phyloP scores from a whole-genome alignment of 1,284 basidiomycete genomes.

The Irpex rosettiformis region DNA sequence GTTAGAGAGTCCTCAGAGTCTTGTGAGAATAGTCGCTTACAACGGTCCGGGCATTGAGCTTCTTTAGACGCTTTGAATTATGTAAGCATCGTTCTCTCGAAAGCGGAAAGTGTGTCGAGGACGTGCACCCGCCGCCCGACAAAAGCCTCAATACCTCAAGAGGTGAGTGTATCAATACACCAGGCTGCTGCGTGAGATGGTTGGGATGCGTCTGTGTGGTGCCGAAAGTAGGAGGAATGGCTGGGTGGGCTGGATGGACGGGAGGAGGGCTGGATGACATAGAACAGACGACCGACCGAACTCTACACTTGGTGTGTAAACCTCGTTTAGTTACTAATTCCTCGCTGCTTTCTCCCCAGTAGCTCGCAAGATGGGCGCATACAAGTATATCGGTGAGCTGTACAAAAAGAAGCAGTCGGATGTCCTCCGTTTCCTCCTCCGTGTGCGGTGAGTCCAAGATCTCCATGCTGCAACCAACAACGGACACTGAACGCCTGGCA shows the following conservation, averaged over 20 bases:
- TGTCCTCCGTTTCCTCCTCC: conserved; percentile 97
- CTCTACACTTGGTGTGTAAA: conserved; percentile 1
- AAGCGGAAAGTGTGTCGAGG: conserved; percentile 10
- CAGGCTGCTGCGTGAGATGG: background rate
- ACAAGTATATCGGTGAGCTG: conserved; percentile 97
- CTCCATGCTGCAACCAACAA: background rate
- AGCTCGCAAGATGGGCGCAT: conserved; percentile 71
- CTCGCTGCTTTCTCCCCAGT: conserved; percentile 4
- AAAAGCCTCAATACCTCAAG: conserved; percentile 31
- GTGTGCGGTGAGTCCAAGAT: conserved; percentile 74
- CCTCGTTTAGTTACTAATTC: conserved; percentile 12
- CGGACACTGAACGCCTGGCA: background rate
- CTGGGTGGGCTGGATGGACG: conserved; percentile 26
- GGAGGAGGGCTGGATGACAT: conserved; percentile 24
- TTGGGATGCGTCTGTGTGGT: conserved; percentile 4
- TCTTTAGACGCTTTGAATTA: conserved; percentile 4
- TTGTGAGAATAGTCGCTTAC: background rate
- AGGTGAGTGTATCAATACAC: conserved; percentile 24
- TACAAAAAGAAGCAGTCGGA: conserved; percentile 97
- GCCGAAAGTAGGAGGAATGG: conserved; percentile 17
- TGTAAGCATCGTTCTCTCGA: conserved; percentile 1
- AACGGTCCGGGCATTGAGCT: background rate
- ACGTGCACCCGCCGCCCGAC: conserved; percentile 23
- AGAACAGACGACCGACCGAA: conserved; percentile 4
- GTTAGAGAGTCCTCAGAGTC: too few relatives aligned